Conservation (phyloP, 164 flowering plant genomes). For the Warburgia ugandensis region DNA sequence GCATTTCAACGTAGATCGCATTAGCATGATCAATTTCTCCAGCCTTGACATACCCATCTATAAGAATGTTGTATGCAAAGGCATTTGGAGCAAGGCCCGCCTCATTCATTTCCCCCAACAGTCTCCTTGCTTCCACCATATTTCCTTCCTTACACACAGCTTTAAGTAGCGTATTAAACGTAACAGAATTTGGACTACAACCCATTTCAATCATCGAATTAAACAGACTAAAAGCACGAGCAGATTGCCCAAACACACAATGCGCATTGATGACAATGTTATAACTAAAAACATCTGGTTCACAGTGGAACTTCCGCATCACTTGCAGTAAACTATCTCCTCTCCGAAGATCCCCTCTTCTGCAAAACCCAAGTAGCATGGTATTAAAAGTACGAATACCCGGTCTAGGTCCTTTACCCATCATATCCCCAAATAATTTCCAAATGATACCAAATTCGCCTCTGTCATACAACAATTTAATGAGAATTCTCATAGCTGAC, state of each 20-base stretch:
- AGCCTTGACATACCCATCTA: constrained; percentile 80
- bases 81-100: constrained; percentile 42
- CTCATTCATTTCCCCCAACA: constrained; percentile 41
- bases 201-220: constrained; percentile 50
- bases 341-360: constrained; percentile 38
- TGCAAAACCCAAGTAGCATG: constrained; percentile 70
- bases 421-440: constrained; percentile 69
- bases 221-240: constrained; percentile 40
- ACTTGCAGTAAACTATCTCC: constrained; percentile 60
- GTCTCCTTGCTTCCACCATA: constrained; percentile 48
- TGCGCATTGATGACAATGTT: constrained; percentile 69
- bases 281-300: constrained; percentile 52
- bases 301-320: constrained; percentile 54
- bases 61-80: constrained; percentile 47
- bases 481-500: constrained; percentile 46
- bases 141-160: constrained; percentile 75
- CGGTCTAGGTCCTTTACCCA: constrained; percentile 61
- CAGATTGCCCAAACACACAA: constrained; percentile 44
- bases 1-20: constrained; percentile 60
- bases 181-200: constrained; percentile 46
- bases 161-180: constrained; percentile 57
- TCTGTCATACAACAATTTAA: constrained; percentile 43
- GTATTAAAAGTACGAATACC: constrained; percentile 35
- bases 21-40: constrained; percentile 56
- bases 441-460: constrained; percentile 69